Base-by-base conservation (phyloP, 768 basidiomycete genomes). In the Pholiota molesta region DNA sequence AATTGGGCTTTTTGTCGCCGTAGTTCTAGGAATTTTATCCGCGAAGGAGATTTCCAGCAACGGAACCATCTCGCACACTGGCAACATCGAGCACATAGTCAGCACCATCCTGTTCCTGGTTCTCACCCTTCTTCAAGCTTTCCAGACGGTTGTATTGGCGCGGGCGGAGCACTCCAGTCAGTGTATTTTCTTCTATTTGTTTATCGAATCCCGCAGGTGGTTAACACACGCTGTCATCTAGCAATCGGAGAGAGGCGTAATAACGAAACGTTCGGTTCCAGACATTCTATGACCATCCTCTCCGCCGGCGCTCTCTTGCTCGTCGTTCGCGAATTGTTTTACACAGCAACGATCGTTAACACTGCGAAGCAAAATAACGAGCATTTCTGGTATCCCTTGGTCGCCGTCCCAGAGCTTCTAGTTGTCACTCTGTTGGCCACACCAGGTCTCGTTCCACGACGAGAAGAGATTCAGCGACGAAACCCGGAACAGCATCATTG, bases 341-440 rank as follows among this genome's bases (percentile, higher is more conserved):
- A 72, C 13, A 68, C 70, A 0, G 77, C 73, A 2, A 79, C 78
- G 0, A 57, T 78, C 0, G 60, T 55, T n/a, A 65, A 76, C 33
- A 28, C 59, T 1, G 14, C 40, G 1, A 73, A 67, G 51, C 67
- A 72, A 53, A 68, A 71, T n/a, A 66, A 73, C 7, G 81, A 82
- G 55, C 70, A 66, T 16, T 65, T 74, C 3, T 81, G 79, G 79
- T 81, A 81, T 62, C 78, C 80, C 0, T 62, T 82, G 2, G 64
- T 76, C 1, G 78, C 77, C 1, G 55, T 78, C 2, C 76, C 80
- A 0, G 81, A 81, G 64, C 60, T 79, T n/a, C 16, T 55, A 23
- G 23, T 42, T 5, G 55, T 42, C 55, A 21, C 11, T 26, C 47
- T 49, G 3, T 8, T 49, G 47, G 19, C n/a, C 47, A 49, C 47